Evolutionary conservation across 192 early-diverging fungal genomes (phyloP).

Genomic region (Spizellomyces sp.): DNA sequence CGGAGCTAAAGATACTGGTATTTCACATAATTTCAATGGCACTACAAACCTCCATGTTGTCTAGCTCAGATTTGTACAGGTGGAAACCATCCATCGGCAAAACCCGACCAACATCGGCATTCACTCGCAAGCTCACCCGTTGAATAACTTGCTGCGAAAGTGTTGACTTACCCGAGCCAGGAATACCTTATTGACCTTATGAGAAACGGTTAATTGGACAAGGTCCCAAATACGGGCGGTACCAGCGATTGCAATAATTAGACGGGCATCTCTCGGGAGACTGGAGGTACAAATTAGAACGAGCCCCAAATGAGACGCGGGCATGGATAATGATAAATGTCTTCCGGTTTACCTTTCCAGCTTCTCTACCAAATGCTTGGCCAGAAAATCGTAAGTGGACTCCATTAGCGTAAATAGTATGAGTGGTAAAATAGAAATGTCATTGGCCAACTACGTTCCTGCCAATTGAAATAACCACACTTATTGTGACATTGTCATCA

Average conservation of each 20-base stretch:
- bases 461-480: no score
- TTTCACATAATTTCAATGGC: background rate
- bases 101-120: conserved; percentile 28
- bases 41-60: background rate
- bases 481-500: no score
- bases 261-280: no score
- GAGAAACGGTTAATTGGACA: background rate
- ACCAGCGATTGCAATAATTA: no score
- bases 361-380: background rate
- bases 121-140: conserved; percentile 15
- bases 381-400: background rate
- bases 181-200: conserved; percentile 28
- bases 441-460: no score
- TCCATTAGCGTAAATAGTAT: no score
- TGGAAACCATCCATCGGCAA: conserved; percentile 69
- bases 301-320: no score
- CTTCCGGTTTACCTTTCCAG: no score
- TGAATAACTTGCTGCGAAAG: conserved; percentile 25
- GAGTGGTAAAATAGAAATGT: no score
- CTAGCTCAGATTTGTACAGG: conserved; percentile 28
- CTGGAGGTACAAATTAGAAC: no score
- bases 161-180: conserved; percentile 50
- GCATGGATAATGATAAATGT: no score
- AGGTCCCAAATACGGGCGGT: background rate
- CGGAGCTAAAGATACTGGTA: background rate